Conservation (phyloP, 2,329 filamentous ascomycete species). For the Calonectria montana region DNA sequence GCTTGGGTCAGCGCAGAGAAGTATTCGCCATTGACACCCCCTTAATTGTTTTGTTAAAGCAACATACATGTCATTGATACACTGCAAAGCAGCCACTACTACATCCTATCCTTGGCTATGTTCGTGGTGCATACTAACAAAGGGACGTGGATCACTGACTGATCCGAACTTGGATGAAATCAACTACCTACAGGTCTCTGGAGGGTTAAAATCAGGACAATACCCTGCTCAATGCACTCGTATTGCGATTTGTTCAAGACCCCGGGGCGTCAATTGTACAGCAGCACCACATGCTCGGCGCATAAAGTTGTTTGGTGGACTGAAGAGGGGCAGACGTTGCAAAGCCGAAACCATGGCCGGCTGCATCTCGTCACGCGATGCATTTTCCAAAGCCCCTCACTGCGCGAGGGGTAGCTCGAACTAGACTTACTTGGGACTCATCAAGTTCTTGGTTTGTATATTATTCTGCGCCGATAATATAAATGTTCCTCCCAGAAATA, state of each 20-base stretch:
- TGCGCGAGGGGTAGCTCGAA: not conserved
- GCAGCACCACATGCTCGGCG: conserved; percentile 19
- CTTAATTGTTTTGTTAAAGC: not conserved
- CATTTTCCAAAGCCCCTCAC: not conserved
- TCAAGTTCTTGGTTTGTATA: not conserved
- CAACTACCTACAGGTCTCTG: not conserved
- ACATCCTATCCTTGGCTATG: not conserved
- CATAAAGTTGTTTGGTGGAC: not conserved
- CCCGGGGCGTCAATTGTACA: conserved; percentile 3
- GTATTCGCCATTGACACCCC: not conserved
- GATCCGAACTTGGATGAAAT: not conserved
- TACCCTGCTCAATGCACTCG: not conserved
- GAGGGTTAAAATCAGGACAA: not conserved
- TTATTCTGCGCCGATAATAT: not conserved
- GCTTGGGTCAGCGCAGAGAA: not conserved
- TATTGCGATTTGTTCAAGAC: not conserved
- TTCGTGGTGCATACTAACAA: not conserved
- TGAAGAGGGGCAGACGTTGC: conserved; percentile 6
- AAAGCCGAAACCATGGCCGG: conserved; percentile 13
- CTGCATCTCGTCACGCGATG: conserved; percentile 25
- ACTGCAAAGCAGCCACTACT: not conserved
- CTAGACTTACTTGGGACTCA: not conserved
- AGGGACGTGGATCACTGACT: not conserved
- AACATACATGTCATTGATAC: not conserved
- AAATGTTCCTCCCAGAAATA: not conserved